Conservation (phyloP, 2,329 filamentous ascomycete species). For the Tolypocladium tropicale region DNA sequence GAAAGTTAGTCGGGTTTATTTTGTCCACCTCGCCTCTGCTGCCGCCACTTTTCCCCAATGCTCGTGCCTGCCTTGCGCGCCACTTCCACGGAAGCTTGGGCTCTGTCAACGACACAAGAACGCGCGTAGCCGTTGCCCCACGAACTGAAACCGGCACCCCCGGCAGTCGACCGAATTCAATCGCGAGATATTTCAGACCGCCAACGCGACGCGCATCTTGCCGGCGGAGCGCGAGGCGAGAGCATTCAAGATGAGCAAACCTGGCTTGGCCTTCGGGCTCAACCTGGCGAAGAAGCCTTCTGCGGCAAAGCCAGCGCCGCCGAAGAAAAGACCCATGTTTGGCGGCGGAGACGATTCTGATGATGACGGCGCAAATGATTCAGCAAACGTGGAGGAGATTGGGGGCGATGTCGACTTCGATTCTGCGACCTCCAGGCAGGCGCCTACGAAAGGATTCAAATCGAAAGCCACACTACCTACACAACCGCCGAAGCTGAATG, state of each 20-base stretch:
- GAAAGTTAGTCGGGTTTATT: background rate
- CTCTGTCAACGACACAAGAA: background rate
- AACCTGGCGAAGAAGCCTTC: conserved; percentile 49
- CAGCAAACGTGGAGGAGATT: conserved; percentile 42
- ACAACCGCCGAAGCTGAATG: conserved; percentile 32
- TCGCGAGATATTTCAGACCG: background rate
- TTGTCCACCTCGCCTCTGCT: background rate
- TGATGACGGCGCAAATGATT: conserved; percentile 28
- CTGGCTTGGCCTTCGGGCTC: conserved; percentile 43
- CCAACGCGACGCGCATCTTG: background rate
- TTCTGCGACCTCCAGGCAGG: conserved; percentile 10
- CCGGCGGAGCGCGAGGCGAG: background rate
- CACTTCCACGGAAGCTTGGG: background rate
- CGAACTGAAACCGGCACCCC: background rate
- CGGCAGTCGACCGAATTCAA: background rate
- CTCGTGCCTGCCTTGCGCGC: background rate
- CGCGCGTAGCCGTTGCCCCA: background rate
- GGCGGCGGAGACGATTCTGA: conserved; percentile 48
- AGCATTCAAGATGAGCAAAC: conserved; percentile 32
- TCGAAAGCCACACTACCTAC: conserved; percentile 20
- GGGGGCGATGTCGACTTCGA: conserved; percentile 49
- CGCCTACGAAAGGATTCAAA: conserved; percentile 22
- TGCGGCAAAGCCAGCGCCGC: conserved; percentile 35
- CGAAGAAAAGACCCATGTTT: conserved; percentile 46
- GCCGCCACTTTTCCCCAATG: background rate